Evolutionary conservation across 345 rosid species (phyloP).

Genomic region (Ceriops tagal): DNA sequence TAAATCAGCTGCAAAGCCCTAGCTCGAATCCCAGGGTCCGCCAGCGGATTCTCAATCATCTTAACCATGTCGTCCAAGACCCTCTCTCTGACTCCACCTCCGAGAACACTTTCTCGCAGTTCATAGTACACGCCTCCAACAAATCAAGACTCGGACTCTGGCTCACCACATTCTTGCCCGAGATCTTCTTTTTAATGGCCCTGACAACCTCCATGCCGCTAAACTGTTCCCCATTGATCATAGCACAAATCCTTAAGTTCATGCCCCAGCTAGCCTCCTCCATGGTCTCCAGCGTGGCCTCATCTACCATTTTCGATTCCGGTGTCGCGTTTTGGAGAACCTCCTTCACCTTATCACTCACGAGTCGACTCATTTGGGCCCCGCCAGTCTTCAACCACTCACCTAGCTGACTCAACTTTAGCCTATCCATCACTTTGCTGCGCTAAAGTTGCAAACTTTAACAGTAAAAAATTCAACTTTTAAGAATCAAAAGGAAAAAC

Average conservation of each 20-base stretch:
- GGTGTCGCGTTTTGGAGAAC: constrained; percentile 72
- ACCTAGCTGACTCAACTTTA: constrained; percentile 65
- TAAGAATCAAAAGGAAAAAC: not conserved
- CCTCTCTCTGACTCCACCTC: constrained; percentile 73
- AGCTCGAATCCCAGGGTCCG: constrained; percentile 46
- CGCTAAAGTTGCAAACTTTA: constrained; percentile 10
- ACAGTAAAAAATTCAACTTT: constrained; percentile 9
- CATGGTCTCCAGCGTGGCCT: constrained; percentile 67
- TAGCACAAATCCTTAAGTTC: constrained; percentile 81
- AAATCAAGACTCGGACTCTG: constrained; percentile 73
- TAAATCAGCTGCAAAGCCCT: constrained; percentile 63
- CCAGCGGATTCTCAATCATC: constrained; percentile 57
- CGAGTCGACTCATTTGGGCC: constrained; percentile 75
- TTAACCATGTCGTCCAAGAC: constrained; percentile 83
- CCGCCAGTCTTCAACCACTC: constrained; percentile 72
- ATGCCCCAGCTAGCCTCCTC: constrained; percentile 83
- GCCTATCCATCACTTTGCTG: constrained; percentile 50
- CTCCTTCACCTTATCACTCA: constrained; percentile 78
- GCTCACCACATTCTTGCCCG: constrained; percentile 47
- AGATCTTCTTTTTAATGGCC: constrained; percentile 71
- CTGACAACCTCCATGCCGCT: constrained; percentile 59
- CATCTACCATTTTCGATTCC: constrained; percentile 80
- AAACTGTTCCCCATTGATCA: constrained; percentile 69
- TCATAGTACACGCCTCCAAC: constrained; percentile 69
- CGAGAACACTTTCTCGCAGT: constrained; percentile 73